phyloP scores from a whole-genome alignment of 2,329 filamentous ascomycete genomes.

The Phialophora verrucosa region DNA sequence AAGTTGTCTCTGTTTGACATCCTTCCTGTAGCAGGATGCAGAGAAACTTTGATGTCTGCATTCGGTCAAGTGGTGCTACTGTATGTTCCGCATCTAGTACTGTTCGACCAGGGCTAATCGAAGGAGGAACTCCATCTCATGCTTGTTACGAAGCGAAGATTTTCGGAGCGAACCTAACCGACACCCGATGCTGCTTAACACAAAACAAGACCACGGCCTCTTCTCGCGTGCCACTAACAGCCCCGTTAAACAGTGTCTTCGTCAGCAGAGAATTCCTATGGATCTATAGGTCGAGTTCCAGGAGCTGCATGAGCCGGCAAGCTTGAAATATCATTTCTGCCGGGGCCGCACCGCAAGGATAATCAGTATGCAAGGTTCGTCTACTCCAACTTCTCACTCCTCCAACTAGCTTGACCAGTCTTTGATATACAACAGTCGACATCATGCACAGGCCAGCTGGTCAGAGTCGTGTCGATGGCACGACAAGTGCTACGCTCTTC shows the following conservation, averaged over 20 bases:
- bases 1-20: neutral
- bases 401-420: neutral
- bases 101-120: neutral
- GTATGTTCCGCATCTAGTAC: neutral
- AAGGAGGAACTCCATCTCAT: neutral
- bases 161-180: neutral
- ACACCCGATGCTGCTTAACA: neutral
- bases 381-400: conserved; percentile 4
- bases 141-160: neutral
- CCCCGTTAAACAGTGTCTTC: neutral
- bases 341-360: neutral
- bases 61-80: neutral
- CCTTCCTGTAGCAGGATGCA: neutral
- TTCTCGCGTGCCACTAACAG: neutral
- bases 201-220: neutral
- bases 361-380: neutral
- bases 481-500: neutral
- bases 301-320: neutral
- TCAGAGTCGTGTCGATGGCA: neutral
- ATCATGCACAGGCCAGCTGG: neutral
- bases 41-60: neutral
- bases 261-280: neutral
- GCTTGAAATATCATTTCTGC: neutral
- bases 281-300: neutral
- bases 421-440: neutral